Percentiles rank a stretch among this genome's conserved stretches.
phyloP scores from a whole-genome alignment of 2,329 filamentous ascomycete species.

The Aspergillus sp. region DNA sequence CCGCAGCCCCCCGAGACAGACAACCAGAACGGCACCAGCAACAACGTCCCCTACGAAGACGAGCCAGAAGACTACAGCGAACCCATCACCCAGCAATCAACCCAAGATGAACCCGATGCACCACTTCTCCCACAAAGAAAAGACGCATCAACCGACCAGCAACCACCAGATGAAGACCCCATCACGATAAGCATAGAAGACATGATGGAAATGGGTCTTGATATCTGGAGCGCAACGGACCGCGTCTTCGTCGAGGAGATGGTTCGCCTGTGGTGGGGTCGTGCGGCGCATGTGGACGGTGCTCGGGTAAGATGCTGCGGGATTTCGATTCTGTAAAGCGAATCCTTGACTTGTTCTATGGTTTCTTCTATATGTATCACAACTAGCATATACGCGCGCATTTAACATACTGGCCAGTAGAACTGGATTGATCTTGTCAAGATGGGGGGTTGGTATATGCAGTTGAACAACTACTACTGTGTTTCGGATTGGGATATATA shows the following conservation, averaged over 20 bases:
- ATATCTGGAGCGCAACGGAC: conserved; percentile 45
- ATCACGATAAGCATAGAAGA: conserved; percentile 40
- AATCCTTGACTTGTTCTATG: background rate
- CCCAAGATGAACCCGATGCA: background rate
- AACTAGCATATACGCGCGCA: too few species aligned
- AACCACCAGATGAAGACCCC: conserved; percentile 12
- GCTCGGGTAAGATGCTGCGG: conserved; percentile 45
- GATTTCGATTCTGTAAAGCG: conserved; percentile 36
- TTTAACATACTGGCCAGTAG: too few species aligned
- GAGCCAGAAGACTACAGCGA: conserved; percentile 22
- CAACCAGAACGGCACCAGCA: conserved; percentile 9
- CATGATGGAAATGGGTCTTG: conserved; percentile 45
- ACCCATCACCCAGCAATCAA: conserved; percentile 17
- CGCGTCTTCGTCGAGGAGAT: conserved; percentile 43
- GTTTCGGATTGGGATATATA: too few species aligned
- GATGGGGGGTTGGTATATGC: too few species aligned
- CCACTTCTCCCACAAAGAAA: background rate
- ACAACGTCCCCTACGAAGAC: conserved; percentile 19
- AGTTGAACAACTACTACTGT: too few species aligned
- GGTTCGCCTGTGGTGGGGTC: conserved; percentile 42
- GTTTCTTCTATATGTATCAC: background rate
- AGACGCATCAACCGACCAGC: background rate
- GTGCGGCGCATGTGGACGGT: conserved; percentile 38
- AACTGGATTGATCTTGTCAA: too few species aligned
- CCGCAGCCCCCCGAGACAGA: conserved; percentile 9